phyloP scores from a whole-genome alignment of 345 rosid species.

The Syzygium aromaticum region DNA sequence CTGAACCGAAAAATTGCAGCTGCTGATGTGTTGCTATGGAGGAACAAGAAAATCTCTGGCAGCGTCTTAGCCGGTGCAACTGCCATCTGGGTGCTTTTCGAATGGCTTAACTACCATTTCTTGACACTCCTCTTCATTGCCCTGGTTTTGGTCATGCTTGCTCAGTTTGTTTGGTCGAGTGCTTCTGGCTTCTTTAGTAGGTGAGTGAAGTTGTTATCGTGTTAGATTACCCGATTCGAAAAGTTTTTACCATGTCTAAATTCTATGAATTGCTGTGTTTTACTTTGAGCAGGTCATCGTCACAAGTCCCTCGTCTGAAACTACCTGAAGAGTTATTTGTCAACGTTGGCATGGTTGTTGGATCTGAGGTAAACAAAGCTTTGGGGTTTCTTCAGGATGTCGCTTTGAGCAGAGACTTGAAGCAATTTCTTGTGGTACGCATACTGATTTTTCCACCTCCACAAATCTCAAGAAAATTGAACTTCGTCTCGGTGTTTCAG shows the following conservation, averaged over 20 bases:
- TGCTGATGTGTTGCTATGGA: slow-evolving; percentile 93
- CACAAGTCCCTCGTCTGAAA: slow-evolving; percentile 65
- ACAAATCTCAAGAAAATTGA: not conserved
- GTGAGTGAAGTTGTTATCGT: slow-evolving; percentile 14
- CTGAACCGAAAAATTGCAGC: slow-evolving; percentile 32
- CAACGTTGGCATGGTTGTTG: slow-evolving; percentile 46
- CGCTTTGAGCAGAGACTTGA: slow-evolving; percentile 54
- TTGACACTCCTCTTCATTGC: slow-evolving; percentile 55
- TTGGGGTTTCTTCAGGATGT: slow-evolving; percentile 67
- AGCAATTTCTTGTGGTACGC: slow-evolving; percentile 70
- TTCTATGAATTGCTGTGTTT: not conserved
- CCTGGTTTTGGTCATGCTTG: slow-evolving; percentile 71
- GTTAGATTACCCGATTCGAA: not conserved
- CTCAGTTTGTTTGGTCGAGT: slow-evolving; percentile 69
- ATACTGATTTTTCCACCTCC: not conserved
- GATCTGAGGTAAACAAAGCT: slow-evolving; percentile 58
- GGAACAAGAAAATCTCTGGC: slow-evolving; percentile 90
- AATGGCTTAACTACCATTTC: slow-evolving; percentile 84
- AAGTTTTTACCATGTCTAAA: not conserved
- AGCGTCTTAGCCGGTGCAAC: slow-evolving; percentile 59
- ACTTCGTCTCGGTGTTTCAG: not conserved
- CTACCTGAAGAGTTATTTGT: slow-evolving; percentile 69
- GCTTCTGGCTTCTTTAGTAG: slow-evolving; percentile 54
- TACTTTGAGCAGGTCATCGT: slow-evolving; percentile 39
- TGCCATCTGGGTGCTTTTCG: slow-evolving; percentile 74